Conservation (phyloP, 768 basidiomycete genomes). For the Tylopilus rubrobrunneus region DNA sequence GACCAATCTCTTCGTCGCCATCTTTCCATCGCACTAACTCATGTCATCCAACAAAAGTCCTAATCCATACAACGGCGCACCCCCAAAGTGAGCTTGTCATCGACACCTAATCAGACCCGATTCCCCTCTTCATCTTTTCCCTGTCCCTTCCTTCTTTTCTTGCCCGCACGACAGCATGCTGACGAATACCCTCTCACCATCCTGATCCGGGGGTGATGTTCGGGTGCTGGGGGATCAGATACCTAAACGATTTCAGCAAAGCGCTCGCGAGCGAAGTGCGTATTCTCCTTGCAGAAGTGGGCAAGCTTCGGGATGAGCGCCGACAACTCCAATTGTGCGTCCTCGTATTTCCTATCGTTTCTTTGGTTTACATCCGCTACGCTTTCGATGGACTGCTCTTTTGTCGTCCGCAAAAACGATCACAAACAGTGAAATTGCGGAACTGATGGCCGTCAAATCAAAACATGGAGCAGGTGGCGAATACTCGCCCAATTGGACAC, state of each 20-base stretch:
- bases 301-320: constrained; percentile 57
- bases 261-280: constrained; percentile 60
- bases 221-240: constrained; percentile 29
- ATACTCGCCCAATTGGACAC: constrained; percentile 71
- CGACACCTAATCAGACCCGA: background rate
- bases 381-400: too few species aligned
- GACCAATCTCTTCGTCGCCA: background rate
- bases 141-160: background rate
- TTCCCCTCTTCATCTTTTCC: background rate
- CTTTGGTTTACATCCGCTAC: background rate
- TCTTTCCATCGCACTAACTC: constrained; percentile 6
- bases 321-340: constrained; percentile 53
- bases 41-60: constrained; percentile 35
- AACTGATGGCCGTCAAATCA: constrained; percentile 77
- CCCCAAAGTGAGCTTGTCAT: constrained; percentile 28
- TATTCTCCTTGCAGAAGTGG: constrained; percentile 56
- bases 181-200: constrained; percentile 1
- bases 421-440: constrained; percentile 68
- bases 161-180: constrained; percentile 2
- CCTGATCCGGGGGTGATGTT: background rate
- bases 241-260: constrained; percentile 60
- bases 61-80: constrained; percentile 30
- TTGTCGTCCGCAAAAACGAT: background rate
- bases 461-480: constrained; percentile 81
- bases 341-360: background rate